These are phyloP conservation scores for Elaeagnus macrophylla DNA, from an alignment of 306 rosid genomes.

Conservation along the genomic window DNA sequence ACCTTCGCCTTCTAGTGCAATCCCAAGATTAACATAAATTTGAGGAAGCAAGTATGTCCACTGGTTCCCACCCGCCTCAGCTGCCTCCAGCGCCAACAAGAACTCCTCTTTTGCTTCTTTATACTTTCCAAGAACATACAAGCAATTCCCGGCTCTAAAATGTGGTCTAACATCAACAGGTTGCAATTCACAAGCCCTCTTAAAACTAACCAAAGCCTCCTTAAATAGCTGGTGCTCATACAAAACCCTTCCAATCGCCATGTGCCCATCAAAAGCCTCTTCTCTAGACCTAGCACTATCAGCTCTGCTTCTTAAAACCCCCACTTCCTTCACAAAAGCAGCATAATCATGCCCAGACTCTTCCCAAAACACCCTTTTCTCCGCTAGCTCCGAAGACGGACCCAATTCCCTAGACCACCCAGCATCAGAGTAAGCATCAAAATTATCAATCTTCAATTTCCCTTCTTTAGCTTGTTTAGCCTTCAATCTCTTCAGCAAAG, in stretches of 20 bases:
- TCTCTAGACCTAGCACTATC: constrained; percentile 86
- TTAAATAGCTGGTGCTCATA: constrained; percentile 86
- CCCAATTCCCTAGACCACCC: constrained; percentile 97
- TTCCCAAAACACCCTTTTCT: constrained; percentile 79
- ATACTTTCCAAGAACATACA: constrained; percentile 56
- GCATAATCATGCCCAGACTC: constrained; percentile 81
- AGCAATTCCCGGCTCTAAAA: constrained; percentile 89
- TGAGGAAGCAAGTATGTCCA: constrained; percentile 98
- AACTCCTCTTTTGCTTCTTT: constrained; percentile 90
- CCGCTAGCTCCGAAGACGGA: constrained; percentile 70
- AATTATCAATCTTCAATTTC: constrained; percentile 63
- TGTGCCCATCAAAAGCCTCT: constrained; percentile 94
- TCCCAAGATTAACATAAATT: constrained; percentile 91
- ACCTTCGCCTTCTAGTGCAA: constrained; percentile 95
- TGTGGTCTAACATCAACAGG: constrained; percentile 94
- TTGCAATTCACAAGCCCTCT: constrained; percentile 92
- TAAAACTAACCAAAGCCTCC: constrained; percentile 78
- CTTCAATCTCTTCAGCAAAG: constrained; percentile 67
- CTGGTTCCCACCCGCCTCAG: constrained; percentile 91
- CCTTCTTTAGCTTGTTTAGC: constrained; percentile 80
- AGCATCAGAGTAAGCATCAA: constrained; percentile 83
- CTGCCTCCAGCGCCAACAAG: constrained; percentile 77
- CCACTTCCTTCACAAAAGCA: constrained; percentile 67
- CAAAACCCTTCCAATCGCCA: constrained; percentile 93
- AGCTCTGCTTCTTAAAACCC: constrained; percentile 64